phyloP scores from a whole-genome alignment of 148 eudicot genomes.

The Dianthus caryophyllus region DNA sequence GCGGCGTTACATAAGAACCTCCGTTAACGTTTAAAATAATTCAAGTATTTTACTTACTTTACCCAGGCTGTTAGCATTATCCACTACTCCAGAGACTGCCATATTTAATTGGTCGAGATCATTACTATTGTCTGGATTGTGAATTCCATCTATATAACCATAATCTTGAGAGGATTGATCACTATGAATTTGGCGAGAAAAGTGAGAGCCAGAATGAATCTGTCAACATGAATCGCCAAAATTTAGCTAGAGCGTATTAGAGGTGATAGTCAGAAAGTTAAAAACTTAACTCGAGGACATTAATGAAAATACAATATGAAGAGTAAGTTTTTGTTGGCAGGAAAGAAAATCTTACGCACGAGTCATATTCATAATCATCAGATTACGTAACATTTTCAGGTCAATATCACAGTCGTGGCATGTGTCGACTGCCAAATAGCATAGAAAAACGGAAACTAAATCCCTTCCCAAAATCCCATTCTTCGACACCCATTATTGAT shows the following conservation, averaged over 20 bases:
- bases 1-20: conserved; percentile 14
- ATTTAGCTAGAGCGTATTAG: not conserved
- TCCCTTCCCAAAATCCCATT: no score
- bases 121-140: conserved; percentile 25
- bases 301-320: no score
- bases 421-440: no score
- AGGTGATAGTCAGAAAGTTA: not conserved
- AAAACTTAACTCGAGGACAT: not conserved
- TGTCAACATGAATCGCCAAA: conserved; percentile 17
- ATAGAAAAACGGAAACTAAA: no score
- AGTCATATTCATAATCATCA: no score
- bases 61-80: conserved; percentile 30
- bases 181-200: conserved; percentile 22
- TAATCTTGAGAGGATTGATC: conserved; percentile 40
- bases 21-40: not conserved
- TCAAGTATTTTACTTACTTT: conserved; percentile 43
- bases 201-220: conserved; percentile 45
- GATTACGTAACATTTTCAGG: no score
- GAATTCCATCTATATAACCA: conserved; percentile 34
- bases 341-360: no score
- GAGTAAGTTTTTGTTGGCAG: no score
- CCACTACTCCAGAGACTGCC: conserved; percentile 59
- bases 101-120: conserved; percentile 43
- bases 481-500: no score
- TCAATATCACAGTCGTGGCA: no score